Percentiles rank a stretch among this genome's conserved stretches.
Conservation (phyloP, 805 yeast species). For the Metschnikowia lunata region DNA sequence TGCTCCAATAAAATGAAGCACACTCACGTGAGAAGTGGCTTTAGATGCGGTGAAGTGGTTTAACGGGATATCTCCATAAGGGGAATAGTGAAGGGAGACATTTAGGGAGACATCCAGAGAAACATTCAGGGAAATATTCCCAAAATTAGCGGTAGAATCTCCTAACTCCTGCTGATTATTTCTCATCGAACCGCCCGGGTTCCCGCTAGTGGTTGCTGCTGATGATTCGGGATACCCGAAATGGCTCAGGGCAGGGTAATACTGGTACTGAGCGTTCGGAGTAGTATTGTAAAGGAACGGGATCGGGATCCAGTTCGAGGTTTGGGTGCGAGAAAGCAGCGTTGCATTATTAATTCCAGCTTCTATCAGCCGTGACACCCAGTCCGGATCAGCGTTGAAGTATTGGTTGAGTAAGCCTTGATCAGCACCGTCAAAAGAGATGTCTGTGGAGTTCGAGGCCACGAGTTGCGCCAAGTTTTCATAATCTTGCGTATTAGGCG, state of each 20-base stretch:
- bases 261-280: slow-evolving; percentile 57
- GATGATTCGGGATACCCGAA: slow-evolving; percentile 26
- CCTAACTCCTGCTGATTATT: not conserved
- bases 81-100: not conserved
- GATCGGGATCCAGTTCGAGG: slow-evolving; percentile 56
- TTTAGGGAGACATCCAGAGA: not conserved
- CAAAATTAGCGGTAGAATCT: not conserved
- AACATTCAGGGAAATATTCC: not conserved
- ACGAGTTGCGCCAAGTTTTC: slow-evolving; percentile 29
- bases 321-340: not conserved
- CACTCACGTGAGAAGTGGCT: slow-evolving; percentile 33
- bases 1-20: slow-evolving; percentile 66
- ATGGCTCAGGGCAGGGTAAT: slow-evolving; percentile 61
- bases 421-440: slow-evolving; percentile 81
- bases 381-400: slow-evolving; percentile 45
- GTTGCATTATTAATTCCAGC: slow-evolving; percentile 1
- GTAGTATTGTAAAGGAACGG: slow-evolving; percentile 88
- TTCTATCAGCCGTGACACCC: slow-evolving; percentile 24
- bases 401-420: slow-evolving; percentile 84
- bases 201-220: no score
- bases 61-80: slow-evolving; percentile 6
- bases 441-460: slow-evolving; percentile 13
- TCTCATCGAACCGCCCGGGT: not conserved
- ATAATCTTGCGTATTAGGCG: slow-evolving; percentile 14
- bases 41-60: slow-evolving; percentile 6